Percentiles rank a stretch among this genome's conserved stretches.
phyloP scores from a whole-genome alignment of 2,329 filamentous ascomycete species.

The Venturia carpophila region DNA sequence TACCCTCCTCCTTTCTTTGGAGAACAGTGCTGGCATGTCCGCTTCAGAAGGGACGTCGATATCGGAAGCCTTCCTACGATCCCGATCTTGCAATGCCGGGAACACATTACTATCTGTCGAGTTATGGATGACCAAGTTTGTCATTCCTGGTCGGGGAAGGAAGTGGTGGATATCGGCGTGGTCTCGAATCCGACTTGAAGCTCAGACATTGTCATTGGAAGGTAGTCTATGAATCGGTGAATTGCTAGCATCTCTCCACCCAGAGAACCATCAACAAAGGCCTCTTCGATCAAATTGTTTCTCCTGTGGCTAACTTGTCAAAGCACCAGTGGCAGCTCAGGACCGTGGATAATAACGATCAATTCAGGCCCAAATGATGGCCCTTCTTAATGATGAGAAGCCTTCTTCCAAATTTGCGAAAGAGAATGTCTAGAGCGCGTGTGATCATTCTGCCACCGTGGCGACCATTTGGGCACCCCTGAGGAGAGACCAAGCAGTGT shows the following conservation, averaged over 20 bases:
- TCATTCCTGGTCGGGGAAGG: background rate
- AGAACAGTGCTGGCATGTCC: background rate
- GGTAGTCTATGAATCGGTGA: background rate
- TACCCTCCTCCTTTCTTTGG: background rate
- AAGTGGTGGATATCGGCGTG: background rate
- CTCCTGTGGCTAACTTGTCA: background rate
- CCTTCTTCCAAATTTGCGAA: background rate
- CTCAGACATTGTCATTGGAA: background rate
- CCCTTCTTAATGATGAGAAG: constrained; percentile 6
- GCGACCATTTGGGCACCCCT: background rate
- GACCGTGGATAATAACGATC: background rate
- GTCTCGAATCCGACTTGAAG: background rate
- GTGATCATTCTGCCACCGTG: background rate
- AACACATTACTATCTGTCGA: background rate
- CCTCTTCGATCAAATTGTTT: background rate
- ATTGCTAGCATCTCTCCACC: background rate
- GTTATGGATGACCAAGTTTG: background rate
- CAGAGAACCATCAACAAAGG: background rate
- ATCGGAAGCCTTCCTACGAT: no score
- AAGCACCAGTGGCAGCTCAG: background rate
- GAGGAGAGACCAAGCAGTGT: background rate
- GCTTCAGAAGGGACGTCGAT: no score
- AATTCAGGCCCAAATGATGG: background rate
- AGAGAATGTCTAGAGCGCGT: background rate
- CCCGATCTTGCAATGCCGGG: background rate